Base-by-base conservation (phyloP, 2,329 filamentous ascomycete species). In the Ophiostoma montium region DNA sequence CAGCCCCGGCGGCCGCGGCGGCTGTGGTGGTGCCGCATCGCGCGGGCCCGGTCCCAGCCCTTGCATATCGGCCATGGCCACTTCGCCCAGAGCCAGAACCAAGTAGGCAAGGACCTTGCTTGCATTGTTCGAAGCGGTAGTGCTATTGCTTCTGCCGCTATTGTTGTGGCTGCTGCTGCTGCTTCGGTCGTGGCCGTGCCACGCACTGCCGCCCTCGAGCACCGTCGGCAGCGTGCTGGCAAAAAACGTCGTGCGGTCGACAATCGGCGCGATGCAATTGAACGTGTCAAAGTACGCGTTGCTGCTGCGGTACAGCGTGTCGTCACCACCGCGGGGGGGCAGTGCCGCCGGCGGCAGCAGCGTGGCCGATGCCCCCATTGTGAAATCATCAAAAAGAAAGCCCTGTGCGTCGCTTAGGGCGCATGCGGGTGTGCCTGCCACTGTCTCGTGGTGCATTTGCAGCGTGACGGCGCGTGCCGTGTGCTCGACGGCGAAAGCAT, bases 261-360 rank as follows among this genome's bases (percentile, higher is more conserved):
- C 64, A 35, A 81, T 68, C 0, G 77, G 77, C 55, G 73, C 72
- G 13, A 78, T 57, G 12, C 76, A 65, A 57, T 80, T 80, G 61
- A 76, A 76, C 2, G 69, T 72, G 55, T 76, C 71, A 57, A 81
- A 81, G 57, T 76, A 81, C 0, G 69, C 67, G 45, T 71, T 72
- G 50, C 68, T 68, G 35, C 76, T 64, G 21, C 64, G 63, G 50
- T 70, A 67, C 61, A 79, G 71, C 3, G 64, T 64, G 6, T 75
- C 71, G 59, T n/a, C n/a, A n/a, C n/a, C n/a, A n/a, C n/a, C n/a
- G n/a, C n/a, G n/a, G n/a, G n/a, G n/a, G n/a, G n/a, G n/a, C 68
- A 68, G 27, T 44, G 42, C 16, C 5, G 23, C n/a, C 23, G 8
- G 23, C 23, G 42, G n/a, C 30, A 15, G n/a, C 12, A 65, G 67